Evolutionary conservation across 495 filamentous ascomycete genomes (phyloP), one percentile per base, ranked within the genome.

Genomic region (Staphylotrichum tortipilum): DNA sequence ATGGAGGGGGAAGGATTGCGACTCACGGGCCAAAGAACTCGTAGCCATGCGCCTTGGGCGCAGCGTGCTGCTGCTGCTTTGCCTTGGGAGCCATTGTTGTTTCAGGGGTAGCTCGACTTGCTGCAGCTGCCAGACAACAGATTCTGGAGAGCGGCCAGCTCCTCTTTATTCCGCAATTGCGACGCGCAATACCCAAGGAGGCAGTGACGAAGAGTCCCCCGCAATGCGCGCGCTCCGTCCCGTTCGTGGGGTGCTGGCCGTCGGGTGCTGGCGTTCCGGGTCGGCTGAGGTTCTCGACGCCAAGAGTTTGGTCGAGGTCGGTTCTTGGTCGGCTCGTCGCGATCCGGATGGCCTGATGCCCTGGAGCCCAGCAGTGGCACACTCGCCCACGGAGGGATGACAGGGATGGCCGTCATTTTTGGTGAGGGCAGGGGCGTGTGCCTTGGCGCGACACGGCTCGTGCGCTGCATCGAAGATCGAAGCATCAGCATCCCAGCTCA

Each of bases 11-110:
- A n/a, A 4, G 12, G 3, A 3, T 4, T 23, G 31, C 24, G 38
- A 84, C 89, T 72, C 77, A 94, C 89, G 89, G 89, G 57, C 89
- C 89, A 55, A 77, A 77, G 57, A 95, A 94, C 56, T 92, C 86
- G 68, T 94, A 94, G 50, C 81, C 76, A 52, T 61, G 61, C 1
- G 42, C 12, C 26, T 41, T 38, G 28, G 42, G 28, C 40, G 23
- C 47, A 6, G 38, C 38, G 29, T 55, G 44, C 42, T 57, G 47
- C 34, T 55, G 44, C 42, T 57, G 47, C 34, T 60, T 60, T 5
- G 43, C 30, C 48, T 64, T 63, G 3, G 54, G 38, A 18, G 55
- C 54, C 59, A 66, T 66, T 12, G 26, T 53, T 46, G 44, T 50
- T 43, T 37, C 22, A 24, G 15, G 17, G 10, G 51, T 15, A 37